Percentiles rank a stretch among this genome's conserved stretches.
Evolutionary conservation across 164 flowering plant species (phyloP).

Genomic region (Stephania yunnanensis): DNA sequence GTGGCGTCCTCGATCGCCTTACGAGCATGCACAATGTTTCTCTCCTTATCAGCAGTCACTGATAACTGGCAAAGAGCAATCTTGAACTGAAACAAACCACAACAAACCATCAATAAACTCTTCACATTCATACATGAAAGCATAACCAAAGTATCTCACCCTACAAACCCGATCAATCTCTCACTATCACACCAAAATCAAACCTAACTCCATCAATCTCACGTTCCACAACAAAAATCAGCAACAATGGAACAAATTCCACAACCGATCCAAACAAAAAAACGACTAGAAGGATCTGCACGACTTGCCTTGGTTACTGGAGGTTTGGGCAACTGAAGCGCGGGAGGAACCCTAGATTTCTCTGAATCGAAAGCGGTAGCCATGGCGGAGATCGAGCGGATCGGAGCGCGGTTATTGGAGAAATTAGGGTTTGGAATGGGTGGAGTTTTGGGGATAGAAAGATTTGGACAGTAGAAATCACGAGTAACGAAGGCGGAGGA

Average conservation of each 20-base stretch:
- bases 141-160: conserved; percentile 23
- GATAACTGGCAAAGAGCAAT: conserved; percentile 81
- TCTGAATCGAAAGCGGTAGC: conserved; percentile 50
- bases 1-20: conserved; percentile 81
- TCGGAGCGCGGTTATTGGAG: not conserved
- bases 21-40: conserved; percentile 82
- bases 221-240: not conserved
- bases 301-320: conserved; percentile 46
- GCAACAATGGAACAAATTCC: not conserved
- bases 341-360: conserved; percentile 55
- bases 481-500: conserved; percentile 20
- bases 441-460: not conserved
- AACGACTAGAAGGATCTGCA: not conserved
- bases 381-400: conserved; percentile 25
- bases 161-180: not conserved
- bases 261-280: not conserved
- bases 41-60: conserved; percentile 79
- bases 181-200: no score
- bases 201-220: not conserved
- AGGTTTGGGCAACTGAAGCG: conserved; percentile 41
- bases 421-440: conserved; percentile 8
- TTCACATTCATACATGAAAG: no score
- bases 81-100: conserved; percentile 49
- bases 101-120: not conserved
- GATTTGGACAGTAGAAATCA: conserved; percentile 9